Evolutionary conservation across 225 moss, liverwort and hornwort genomes (phyloP).

Genomic region (Marchantia paleacea): DNA sequence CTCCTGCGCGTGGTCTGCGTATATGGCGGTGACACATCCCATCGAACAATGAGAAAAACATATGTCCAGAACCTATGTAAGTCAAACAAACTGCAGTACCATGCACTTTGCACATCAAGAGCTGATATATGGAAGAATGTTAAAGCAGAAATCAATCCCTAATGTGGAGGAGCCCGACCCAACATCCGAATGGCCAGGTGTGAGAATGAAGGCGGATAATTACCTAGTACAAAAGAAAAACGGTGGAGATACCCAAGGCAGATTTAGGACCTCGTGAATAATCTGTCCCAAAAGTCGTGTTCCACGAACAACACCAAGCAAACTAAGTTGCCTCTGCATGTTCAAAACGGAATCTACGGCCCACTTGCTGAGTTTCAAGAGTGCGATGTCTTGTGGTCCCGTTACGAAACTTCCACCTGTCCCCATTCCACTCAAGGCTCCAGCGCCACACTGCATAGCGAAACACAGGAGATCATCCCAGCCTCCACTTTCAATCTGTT

Average conservation of each 20-base stretch:
- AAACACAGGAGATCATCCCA: slow-evolving; percentile 43
- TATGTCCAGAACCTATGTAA: not conserved
- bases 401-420: slow-evolving; percentile 18
- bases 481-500: slow-evolving; percentile 32
- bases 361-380: slow-evolving; percentile 39
- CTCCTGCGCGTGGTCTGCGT: slow-evolving; percentile 41
- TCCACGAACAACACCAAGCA: slow-evolving; percentile 36
- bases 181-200: not conserved
- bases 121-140: not conserved
- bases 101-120: not conserved
- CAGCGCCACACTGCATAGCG: slow-evolving; percentile 34
- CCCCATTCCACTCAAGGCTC: slow-evolving; percentile 9
- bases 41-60: not conserved
- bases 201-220: not conserved
- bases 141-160: not conserved
- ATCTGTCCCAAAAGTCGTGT: slow-evolving; percentile 34
- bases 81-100: not conserved
- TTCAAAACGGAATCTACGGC: slow-evolving; percentile 34
- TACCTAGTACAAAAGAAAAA: slow-evolving; percentile 52
- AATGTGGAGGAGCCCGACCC: not conserved
- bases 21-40: not conserved
- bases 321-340: slow-evolving; percentile 31
- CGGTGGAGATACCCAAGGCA: slow-evolving; percentile 41
- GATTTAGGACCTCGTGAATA: slow-evolving; percentile 25
- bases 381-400: slow-evolving; percentile 24